Percentiles rank a stretch among this genome's conserved stretches.
These are phyloP conservation scores for Ilyonectria sp. DNA, from an alignment of 2,329 filamentous ascomycete species.

Conservation along the genomic window DNA sequence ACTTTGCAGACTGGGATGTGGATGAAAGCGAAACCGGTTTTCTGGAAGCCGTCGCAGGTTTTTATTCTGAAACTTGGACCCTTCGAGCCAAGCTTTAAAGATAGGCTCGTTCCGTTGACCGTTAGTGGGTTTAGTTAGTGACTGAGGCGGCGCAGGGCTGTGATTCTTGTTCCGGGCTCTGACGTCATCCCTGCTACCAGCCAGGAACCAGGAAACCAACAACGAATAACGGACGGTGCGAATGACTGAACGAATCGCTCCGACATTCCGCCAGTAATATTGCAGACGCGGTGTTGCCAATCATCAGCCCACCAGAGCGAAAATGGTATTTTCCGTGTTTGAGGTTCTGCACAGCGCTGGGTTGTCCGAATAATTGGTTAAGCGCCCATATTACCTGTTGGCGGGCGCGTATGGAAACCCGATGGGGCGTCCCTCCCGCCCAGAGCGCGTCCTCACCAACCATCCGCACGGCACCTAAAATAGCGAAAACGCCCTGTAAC, in stretches of 20 bases:
- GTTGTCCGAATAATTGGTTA: constrained; percentile 4
- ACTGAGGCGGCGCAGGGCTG: background rate
- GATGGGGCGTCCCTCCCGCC: background rate
- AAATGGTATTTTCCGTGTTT: constrained; percentile 1
- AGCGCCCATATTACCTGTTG: constrained; percentile 1
- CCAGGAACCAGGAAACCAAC: background rate
- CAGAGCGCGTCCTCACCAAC: background rate
- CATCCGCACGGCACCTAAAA: constrained; percentile 1
- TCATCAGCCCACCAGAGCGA: background rate
- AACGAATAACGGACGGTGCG: background rate
- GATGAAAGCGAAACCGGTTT: constrained; percentile 41
- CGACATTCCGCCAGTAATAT: background rate
- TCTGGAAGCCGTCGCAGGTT: constrained; percentile 37
- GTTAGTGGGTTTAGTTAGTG: background rate
- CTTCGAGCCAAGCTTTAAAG: background rate
- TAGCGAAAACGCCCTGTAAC: background rate
- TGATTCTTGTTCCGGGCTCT: background rate
- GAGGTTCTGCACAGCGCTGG: constrained; percentile 12
- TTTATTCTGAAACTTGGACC: constrained; percentile 39
- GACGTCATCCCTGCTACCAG: background rate
- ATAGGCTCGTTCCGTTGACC: background rate
- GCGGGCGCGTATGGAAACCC: constrained; percentile 10
- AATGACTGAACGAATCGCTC: background rate
- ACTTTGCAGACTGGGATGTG: constrained; percentile 30
- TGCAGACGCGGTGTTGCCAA: background rate